Evolutionary conservation across 1,284 basidiomycete genomes (phyloP), one percentile per base, ranked within the genome.

Genomic region (Apiotrichum brassicae): DNA sequence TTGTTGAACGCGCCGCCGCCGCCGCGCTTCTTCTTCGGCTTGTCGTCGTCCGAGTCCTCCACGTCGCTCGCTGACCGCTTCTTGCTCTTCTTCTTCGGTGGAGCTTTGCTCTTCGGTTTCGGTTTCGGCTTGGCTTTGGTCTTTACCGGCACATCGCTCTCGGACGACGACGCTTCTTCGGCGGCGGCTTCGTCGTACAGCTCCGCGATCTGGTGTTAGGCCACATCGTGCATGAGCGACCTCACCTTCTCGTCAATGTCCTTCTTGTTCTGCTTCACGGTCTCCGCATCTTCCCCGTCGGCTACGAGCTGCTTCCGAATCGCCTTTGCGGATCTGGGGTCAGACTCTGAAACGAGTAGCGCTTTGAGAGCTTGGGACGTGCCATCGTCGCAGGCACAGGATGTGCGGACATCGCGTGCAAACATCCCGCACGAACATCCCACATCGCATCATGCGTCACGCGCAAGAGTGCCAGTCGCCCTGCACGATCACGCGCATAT

Each of bases 1-100:
- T 69, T 71, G 55, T 73, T 74, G 59, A 75, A 75, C 8, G 64
- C 65, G 3, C 66, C 68, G 8, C 64, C 63, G 8, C 63, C 64
- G n/a, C 61, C 60, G 19, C 41, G 48, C 53, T 57, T 56, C 54
- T 59, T 61, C 57, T 60, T 62, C 40, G 43, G 39, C 1, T 40
- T 54, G 6, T 48, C 51, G 11, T 48, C 59, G 6, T 59, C 62
- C 19, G 42, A 58, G n/a, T 61, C 61, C 6, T 51, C 58, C n/a
- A 57, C 55, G 6, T 53, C 53, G 6, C 50, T 53, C 20, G 53
- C 53, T 50, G 48, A 33, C 12, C 48, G 19, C 24, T 46, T 50
- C 42, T 57, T 51, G 3, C 26, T 36, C 45, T 62, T 61, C 28
- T 60, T 64, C 48, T 56, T 54, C n/a, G 49, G 51, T 11, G 49